A percentile compares a stretch with the other conserved stretches of the same genome.
phyloP scores from a whole-genome alignment of 2,329 filamentous ascomycete species.

The Trichoderma simmonsii region DNA sequence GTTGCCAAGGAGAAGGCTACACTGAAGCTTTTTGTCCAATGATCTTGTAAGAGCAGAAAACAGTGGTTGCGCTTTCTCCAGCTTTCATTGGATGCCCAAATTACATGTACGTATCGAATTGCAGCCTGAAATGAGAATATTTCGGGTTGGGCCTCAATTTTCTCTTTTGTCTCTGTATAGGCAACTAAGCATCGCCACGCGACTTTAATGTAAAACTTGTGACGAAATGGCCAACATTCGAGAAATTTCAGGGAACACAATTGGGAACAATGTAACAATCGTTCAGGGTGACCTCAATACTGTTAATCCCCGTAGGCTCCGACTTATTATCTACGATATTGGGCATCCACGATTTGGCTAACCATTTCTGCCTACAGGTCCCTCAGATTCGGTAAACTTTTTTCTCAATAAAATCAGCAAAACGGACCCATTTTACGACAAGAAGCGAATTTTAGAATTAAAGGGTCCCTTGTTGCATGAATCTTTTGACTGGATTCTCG shows the following conservation, averaged over 20 bases:
- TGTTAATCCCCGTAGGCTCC: accelerated
- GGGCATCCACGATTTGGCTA: not conserved
- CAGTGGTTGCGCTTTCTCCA: not conserved
- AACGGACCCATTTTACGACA: conserved; percentile 25
- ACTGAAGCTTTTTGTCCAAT: not conserved
- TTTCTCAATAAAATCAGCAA: not conserved
- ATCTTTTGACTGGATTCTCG: conserved; percentile 35
- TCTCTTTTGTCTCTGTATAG: not conserved
- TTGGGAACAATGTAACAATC: not conserved
- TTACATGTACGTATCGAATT: not conserved
- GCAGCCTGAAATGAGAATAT: too few species aligned
- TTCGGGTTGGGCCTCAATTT: not conserved
- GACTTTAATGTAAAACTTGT: not conserved
- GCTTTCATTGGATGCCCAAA: not conserved
- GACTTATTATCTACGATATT: not conserved
- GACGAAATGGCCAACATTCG: not conserved
- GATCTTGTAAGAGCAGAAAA: not conserved
- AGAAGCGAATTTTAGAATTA: conserved; percentile 32
- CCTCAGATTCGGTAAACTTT: not conserved
- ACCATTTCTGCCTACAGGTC: not conserved
- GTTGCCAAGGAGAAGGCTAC: not conserved
- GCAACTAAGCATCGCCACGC: too few species aligned
- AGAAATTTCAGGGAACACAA: not conserved
- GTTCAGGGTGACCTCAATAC: not conserved
- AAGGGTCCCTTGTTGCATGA: conserved; percentile 35